These are phyloP conservation scores for Colletotrichum horii DNA, from an alignment of 2,329 filamentous ascomycete species.

Conservation along the genomic window DNA sequence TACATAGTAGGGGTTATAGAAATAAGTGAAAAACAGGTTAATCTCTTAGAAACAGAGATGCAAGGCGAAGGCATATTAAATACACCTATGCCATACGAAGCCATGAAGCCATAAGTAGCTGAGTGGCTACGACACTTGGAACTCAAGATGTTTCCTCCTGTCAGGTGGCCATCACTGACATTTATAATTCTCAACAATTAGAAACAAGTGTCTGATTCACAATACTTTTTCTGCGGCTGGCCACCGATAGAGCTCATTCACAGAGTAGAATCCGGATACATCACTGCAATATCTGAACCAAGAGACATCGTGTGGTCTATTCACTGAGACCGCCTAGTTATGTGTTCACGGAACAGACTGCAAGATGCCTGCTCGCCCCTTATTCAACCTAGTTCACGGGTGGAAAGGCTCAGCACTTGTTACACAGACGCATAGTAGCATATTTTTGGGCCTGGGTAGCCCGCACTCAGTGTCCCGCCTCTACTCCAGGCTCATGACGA, in stretches of 20 bases:
- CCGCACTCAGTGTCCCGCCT: neutral
- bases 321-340: neutral
- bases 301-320: neutral
- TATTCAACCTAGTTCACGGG: neutral
- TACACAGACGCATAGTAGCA: neutral
- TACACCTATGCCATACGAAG: too few relatives aligned
- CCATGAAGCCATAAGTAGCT: too few relatives aligned
- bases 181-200: neutral
- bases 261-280: neutral
- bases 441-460: neutral
- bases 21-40: too few relatives aligned
- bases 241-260: neutral
- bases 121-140: too few relatives aligned
- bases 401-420: neutral
- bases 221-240: neutral
- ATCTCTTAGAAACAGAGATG: too few relatives aligned
- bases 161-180: neutral
- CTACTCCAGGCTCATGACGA: neutral
- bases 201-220: neutral
- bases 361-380: neutral
- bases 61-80: too few relatives aligned
- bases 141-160: neutral
- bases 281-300: neutral
- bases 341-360: neutral
- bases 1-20: too few relatives aligned